These are phyloP conservation scores for Paecilomyces fulvus DNA, from an alignment of 2,329 filamentous ascomycete genomes.

Conservation along the genomic window DNA sequence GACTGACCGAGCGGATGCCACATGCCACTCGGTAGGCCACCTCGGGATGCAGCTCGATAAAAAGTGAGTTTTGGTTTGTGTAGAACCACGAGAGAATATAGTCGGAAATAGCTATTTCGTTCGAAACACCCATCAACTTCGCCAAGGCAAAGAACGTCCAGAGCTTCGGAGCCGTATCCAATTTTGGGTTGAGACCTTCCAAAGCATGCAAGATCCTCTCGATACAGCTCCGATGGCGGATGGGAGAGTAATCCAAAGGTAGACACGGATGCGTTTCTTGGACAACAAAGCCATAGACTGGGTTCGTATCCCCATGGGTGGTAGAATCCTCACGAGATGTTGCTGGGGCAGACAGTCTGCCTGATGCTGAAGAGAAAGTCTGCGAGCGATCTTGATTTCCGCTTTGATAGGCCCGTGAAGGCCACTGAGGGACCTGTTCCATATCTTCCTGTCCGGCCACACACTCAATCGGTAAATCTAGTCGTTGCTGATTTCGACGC, in stretches of 20 bases:
- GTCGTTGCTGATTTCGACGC: conserved; percentile 37
- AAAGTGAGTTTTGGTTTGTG: conserved; percentile 44
- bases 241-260: conserved; percentile 51
- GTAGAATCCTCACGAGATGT: neutral
- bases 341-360: neutral
- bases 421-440: conserved; percentile 3
- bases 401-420: neutral
- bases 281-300: neutral
- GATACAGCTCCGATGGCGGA: conserved; percentile 56
- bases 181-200: conserved; percentile 43
- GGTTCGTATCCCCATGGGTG: too few species aligned
- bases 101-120: conserved; percentile 30
- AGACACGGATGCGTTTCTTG: conserved; percentile 2
- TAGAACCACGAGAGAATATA: conserved; percentile 53
- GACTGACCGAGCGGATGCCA: conserved; percentile 23
- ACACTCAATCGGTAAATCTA: conserved; percentile 28
- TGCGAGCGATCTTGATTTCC: neutral
- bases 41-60: conserved; percentile 58
- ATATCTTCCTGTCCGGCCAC: conserved; percentile 44
- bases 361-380: neutral
- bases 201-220: conserved; percentile 53
- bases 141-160: conserved; percentile 60
- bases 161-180: conserved; percentile 58
- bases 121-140: conserved; percentile 45
- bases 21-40: conserved; percentile 50